These are phyloP conservation scores for Apiospora sp. DNA, from an alignment of 2,329 filamentous ascomycete genomes.

Conservation along the genomic window DNA sequence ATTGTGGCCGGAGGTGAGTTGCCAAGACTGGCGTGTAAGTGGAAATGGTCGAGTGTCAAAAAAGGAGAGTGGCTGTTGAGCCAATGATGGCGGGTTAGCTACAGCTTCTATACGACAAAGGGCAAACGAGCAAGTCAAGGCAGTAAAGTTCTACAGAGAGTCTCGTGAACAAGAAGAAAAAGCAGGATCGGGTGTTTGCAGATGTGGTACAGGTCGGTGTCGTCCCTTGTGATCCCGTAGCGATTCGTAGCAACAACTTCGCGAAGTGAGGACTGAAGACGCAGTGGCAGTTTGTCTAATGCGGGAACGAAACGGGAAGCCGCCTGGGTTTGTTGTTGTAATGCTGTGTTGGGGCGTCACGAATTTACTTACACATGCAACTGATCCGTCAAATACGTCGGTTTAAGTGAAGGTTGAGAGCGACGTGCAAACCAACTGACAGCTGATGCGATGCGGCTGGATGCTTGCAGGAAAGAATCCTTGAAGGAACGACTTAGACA, in stretches of 20 bases:
- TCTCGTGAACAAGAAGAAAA: conserved; percentile 23
- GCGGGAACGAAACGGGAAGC: conserved; percentile 6
- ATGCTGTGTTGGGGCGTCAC: conserved; percentile 1
- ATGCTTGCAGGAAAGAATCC: conserved; percentile 20
- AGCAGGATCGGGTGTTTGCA: conserved; percentile 17
- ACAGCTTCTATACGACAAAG: conserved; percentile 18
- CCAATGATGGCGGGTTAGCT: conserved; percentile 23
- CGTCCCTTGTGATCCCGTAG: neutral
- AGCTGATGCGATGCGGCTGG: conserved; percentile 18
- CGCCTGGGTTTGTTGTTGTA: conserved; percentile 5
- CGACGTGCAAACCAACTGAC: conserved; percentile 12
- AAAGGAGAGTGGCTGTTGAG: conserved; percentile 20
- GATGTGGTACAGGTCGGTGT: conserved; percentile 9
- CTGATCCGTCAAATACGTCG: conserved; percentile 9
- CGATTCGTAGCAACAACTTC: neutral
- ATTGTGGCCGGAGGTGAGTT: conserved; percentile 13
- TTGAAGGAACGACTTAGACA: conserved; percentile 23
- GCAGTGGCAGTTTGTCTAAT: conserved; percentile 15
- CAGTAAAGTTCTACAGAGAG: conserved; percentile 24
- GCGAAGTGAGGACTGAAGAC: neutral
- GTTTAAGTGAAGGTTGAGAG: neutral
- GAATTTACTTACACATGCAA: conserved; percentile 23
- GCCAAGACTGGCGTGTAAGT: conserved; percentile 22
- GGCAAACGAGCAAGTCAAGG: conserved; percentile 12
- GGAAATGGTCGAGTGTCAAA: conserved; percentile 7